Evolutionary conservation across 1,139 yeast species (phyloP), one percentile per base, ranked within the genome.

Genomic region (Kodamaea sp.): DNA sequence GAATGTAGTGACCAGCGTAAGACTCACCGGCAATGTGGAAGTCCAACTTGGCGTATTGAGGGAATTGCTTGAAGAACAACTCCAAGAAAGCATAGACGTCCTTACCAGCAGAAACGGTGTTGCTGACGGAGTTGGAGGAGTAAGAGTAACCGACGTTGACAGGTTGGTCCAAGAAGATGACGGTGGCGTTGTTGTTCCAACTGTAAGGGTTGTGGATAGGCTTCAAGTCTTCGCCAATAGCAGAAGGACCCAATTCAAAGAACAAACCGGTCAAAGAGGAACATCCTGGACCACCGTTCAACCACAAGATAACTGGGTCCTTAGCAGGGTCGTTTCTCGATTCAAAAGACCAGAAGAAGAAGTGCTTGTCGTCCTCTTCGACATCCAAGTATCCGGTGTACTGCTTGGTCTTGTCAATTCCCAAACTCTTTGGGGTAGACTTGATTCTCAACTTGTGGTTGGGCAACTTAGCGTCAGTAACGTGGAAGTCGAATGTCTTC

Each of bases 1-100:
- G 98, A 48, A 92, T 89, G 63, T 92, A 92, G 62, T 92, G 97
- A 44, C 98, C 98, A 37, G 96, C 98, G 58, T 92, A 92, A n/a
- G 96, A 87, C 66, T 92, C 97, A 51, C 97, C 98, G 30, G 97
- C 95, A 63, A 92, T 89, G 64, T 90, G 97, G 83, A 92, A 89
- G 35, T 77, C 80, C 41, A 76, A 71, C 24, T 76, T 63, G 31
- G 73, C 63, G 66, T 84, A 88, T 64, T 90, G 79, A 28, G 97
- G 95, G 77, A 89, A 92, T 59, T 86, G 87, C 61, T 84, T 76
- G 74, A 85, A 92, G 71, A 92, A 92, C 57, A 90, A 75, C 55
- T 85, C 83, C 62, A 92, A 74, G 65, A 92, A 90, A 1, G 96
- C 95, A 50, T 87, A 87, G 22, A 89, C 96, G 57, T 92, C 97